Base-by-base conservation (phyloP, 2,329 filamentous ascomycete species). In the Teratosphaeria zuluensis region DNA sequence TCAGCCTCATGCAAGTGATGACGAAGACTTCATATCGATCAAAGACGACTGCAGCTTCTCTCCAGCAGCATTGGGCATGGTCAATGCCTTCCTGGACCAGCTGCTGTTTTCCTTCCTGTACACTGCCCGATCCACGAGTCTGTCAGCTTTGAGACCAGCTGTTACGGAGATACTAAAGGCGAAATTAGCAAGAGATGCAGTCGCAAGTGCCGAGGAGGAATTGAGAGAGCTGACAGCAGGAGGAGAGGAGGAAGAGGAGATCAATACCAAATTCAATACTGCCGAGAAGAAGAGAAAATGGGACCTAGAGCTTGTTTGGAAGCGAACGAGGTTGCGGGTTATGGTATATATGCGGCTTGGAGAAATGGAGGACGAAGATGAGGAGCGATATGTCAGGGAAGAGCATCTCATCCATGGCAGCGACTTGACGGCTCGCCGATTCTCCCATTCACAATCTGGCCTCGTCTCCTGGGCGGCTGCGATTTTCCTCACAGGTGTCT, bases 281-380 rank as follows among this genome's bases (percentile, higher is more conserved):
- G 64, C 64, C 51, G 67, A 69, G 46, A 63, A 63, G 8, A 63
- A 76, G 11, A 79, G 80, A 1, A 84, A 87, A 65, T 97, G 92
- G 84, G 91, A 97, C 71, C 77, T 95, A n/a, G 89, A 96, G 70
- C 80, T 92, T 58, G 87, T 92, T 19, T 99, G 94, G 92, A 96
- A 95, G 77, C 84, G 94, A 65, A 94, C 92, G 0, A 85, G 94
- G 57, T 77, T 99, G 67, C 85, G 94, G 61, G 96, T 94, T 73
- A 99, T 99, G 94, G 92, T 99, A 24, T 97, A 97, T 72, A 97
- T 92, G 8, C 92, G 94, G 8, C 79, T 99, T 6, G 94, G 94
- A 52, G 92, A 99, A 70, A 86, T 99, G 81, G 95, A 99, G 73
- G 94, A 99, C 75, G 92, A 97, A 65, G 94, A 99, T 64, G 94